Conservation (phyloP, 345 rosid genomes). For the Trapa incisa region DNA sequence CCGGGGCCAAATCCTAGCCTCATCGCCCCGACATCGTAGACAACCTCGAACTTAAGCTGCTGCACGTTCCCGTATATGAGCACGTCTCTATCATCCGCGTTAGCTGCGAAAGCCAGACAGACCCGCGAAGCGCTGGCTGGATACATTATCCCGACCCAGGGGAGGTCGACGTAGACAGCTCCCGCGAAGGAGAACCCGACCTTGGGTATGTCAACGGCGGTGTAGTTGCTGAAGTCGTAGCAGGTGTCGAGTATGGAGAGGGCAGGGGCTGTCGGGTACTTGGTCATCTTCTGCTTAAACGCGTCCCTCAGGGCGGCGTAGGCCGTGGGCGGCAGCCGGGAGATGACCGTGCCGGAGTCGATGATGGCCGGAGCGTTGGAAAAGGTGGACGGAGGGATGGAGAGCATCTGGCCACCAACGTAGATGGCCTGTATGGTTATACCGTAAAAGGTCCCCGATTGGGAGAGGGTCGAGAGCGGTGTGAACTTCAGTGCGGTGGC, state of each 20-base stretch:
- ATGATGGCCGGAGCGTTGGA: slow-evolving; percentile 44
- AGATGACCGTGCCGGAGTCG: slow-evolving; percentile 85
- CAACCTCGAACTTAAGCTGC: slow-evolving; percentile 60
- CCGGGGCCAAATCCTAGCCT: slow-evolving; percentile 56
- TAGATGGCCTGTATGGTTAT: slow-evolving; percentile 40
- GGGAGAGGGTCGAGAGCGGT: slow-evolving; percentile 29
- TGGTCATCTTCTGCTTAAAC: slow-evolving; percentile 38
- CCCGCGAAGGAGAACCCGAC: slow-evolving; percentile 40
- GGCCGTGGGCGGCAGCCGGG: slow-evolving; percentile 56
- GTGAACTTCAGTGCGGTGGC: slow-evolving; percentile 30
- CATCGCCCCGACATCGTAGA: slow-evolving; percentile 47
- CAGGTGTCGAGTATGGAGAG: slow-evolving; percentile 71
- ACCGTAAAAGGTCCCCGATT: slow-evolving; percentile 46
- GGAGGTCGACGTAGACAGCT: slow-evolving; percentile 32
- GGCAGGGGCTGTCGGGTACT: slow-evolving; percentile 43
- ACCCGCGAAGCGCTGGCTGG: slow-evolving; percentile 32
- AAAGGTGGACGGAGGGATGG: slow-evolving; percentile 38
- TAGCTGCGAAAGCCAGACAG: slow-evolving; percentile 73
- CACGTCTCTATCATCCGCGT: slow-evolving; percentile 34
- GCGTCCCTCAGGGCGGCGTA: slow-evolving; percentile 36
- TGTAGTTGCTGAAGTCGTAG: slow-evolving; percentile 37
- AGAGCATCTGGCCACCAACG: slow-evolving; percentile 38
- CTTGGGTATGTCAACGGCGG: slow-evolving; percentile 27
- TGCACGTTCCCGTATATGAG: slow-evolving; percentile 64
- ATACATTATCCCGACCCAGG: slow-evolving; percentile 32